phyloP scores from a whole-genome alignment of 352 stramenopile genomes.

The Phytophthora sojae region DNA sequence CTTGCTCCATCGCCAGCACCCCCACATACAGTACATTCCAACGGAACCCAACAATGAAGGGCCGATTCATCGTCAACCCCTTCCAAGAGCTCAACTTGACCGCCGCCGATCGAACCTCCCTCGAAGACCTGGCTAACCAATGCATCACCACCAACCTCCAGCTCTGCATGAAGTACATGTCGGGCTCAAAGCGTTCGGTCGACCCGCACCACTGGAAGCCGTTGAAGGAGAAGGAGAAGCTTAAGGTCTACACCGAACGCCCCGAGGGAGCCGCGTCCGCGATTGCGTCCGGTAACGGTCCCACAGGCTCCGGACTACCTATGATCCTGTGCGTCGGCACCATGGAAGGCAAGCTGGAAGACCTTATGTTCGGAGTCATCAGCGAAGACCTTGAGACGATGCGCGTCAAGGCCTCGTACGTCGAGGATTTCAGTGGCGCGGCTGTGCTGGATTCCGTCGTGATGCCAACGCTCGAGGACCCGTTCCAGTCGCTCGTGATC shows the following conservation, averaged over 20 bases:
- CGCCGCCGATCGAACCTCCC: slow-evolving; percentile 5
- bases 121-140: slow-evolving; percentile 26
- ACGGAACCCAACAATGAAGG: slow-evolving; percentile 18
- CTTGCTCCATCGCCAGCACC: slow-evolving; percentile 9
- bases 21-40: too few species aligned
- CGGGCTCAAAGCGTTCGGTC: slow-evolving; percentile 26
- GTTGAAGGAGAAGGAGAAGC: slow-evolving; percentile 27
- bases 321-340: slow-evolving; percentile 32
- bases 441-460: slow-evolving; percentile 42
- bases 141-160: slow-evolving; percentile 23
- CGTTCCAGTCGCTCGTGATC: slow-evolving; percentile 39
- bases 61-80: slow-evolving; percentile 31
- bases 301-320: slow-evolving; percentile 11
- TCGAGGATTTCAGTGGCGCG: slow-evolving; percentile 38
- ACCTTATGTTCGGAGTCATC: slow-evolving; percentile 39
- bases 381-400: slow-evolving; percentile 32
- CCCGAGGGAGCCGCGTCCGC: slow-evolving; percentile 6
- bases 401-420: slow-evolving; percentile 40
- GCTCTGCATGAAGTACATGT: slow-evolving; percentile 29
- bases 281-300: not conserved
- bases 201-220: slow-evolving; percentile 26
- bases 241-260: slow-evolving; percentile 25
- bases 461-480: slow-evolving; percentile 30
- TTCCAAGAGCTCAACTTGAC: slow-evolving; percentile 31
- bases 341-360: slow-evolving; percentile 30